These are phyloP conservation scores for Usnea hakonensis DNA, from an alignment of 495 filamentous ascomycete species.

Conservation along the genomic window DNA sequence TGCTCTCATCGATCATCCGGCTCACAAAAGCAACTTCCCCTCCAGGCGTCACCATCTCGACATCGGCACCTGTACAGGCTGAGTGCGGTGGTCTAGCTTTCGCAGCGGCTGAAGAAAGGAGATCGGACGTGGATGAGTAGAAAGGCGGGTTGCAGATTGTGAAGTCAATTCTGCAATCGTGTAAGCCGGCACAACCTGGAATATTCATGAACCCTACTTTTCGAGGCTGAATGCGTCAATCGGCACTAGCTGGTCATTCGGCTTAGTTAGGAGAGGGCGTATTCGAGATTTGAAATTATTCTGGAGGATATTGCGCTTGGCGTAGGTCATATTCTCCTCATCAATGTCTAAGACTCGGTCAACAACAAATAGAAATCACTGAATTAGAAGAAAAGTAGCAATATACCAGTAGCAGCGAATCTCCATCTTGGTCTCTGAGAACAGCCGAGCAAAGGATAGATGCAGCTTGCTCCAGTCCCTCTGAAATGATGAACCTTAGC, in stretches of 20 bases:
- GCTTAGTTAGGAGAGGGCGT: constrained; percentile 47
- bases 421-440: constrained; percentile 57
- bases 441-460: constrained; percentile 84
- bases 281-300: constrained; percentile 64
- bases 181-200: not conserved
- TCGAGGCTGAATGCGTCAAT: constrained; percentile 46
- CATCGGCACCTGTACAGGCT: constrained; percentile 69
- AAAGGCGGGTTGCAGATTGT: constrained; percentile 95
- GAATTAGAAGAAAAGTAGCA: not conserved
- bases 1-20: constrained; percentile 67
- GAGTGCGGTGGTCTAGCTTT: constrained; percentile 66
- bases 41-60: constrained; percentile 82
- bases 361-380: not conserved
- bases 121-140: constrained; percentile 64
- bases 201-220: constrained; percentile 28
- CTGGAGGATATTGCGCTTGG: constrained; percentile 50
- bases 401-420: constrained; percentile 61
- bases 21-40: constrained; percentile 77
- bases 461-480: constrained; percentile 82
- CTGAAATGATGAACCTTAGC: constrained; percentile 24
- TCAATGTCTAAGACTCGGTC: constrained; percentile 59
- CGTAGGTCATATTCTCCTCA: constrained; percentile 54
- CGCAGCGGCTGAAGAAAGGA: constrained; percentile 51
- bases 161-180: constrained; percentile 59
- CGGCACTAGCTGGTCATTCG: constrained; percentile 53